Evolutionary conservation across 768 basidiomycete genomes (phyloP), one percentile per base, ranked within the genome.

Genomic region (Mycena chlorophos): DNA sequence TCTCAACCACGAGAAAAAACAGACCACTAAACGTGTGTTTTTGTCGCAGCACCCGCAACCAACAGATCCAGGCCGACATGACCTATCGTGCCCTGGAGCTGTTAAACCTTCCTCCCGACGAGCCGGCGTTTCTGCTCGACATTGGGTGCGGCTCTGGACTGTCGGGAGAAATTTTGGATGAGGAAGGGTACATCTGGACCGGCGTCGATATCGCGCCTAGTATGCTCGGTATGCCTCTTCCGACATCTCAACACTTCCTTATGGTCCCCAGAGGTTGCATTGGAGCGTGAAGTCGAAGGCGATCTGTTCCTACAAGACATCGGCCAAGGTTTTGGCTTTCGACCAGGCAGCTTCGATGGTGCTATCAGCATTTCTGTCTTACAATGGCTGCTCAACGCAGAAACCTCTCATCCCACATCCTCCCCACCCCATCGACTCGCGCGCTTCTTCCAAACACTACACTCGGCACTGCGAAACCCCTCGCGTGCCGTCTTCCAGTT

Each of bases 281-380:
- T 99, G 49, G 94, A 98, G 68, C 79, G 96, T 37, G 92, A 98
- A 67, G 90, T 98, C 0, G 93, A 95, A 60, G 97, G 97, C 2
- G 97, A 99, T 71, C 75, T 99, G 22, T 96, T 99, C 69, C 71
- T 98, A 29, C 95, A 98, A 63, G 97, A 99, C 66, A 97, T 98
- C 39, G 97, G 97, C 0, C 97, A 99, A 69, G 97, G 97, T 0
- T 91, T 98, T 65, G 94, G 95, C 5, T 99, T 97, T 71, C 83
- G 97, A 37, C 91, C 97, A 54, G 97, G 96, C 57, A 89, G 90
- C 59, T 98, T 99, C 69, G 97, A 99, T 69, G 97, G 96, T 37
- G 95, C 93, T 5, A 98, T 99, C 66, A 98, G 96, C 67, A 90
- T 99, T 65, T 99, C 97, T 23, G 96, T 98, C n/a, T 77, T 99